Base-by-base conservation (phyloP, 179 eudicot genomes). In the Silene coronaria region DNA sequence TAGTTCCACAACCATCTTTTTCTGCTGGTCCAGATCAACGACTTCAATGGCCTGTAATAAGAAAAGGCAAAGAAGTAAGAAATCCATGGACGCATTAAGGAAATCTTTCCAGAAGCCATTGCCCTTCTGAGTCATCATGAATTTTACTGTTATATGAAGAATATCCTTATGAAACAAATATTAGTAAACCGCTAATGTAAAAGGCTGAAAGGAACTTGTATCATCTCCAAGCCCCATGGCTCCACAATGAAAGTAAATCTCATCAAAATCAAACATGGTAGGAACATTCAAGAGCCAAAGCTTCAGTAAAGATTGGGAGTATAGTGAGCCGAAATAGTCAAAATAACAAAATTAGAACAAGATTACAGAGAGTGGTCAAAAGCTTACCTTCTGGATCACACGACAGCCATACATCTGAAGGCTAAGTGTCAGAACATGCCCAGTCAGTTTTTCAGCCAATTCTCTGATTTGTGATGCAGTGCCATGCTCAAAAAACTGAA, bases 401-500 rank as follows among this genome's bases (percentile, higher is more conserved):
- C 97, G 89, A 72, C 98, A 93, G 26, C 98, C 98, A 84, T 93
- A 93, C 98, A 93, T 93, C 75, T 93, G 97, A 82, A 92, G 96
- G 82, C 97, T 92, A 61, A 91, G 92, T 27, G 87, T 85, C 78
- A 92, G 83, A 61, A 93, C 98, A 84, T 91, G 90, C 62, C 95
- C 97, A 76, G 84, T 88, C 12, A 93, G 97, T 84, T 93, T 89
- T 72, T 91, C 88, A 21, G 98, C 97, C 80, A 93, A 78, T 75
- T 93, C 95, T 81, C 95, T 87, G 61, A 88, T 87, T 82, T 93
- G 97, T 26, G 87, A 73, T 45, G 95, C 67, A 65, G 83, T 88
- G 76, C 96, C 97, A 83, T 91, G 97, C 84, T 93, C 97, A 70
- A 93, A 89, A 76, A 93, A 93, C 97, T 93, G 80, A 63, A 78